Conservation (phyloP, 1,284 basidiomycete species). For the Lentinula novae-zelandiae region DNA sequence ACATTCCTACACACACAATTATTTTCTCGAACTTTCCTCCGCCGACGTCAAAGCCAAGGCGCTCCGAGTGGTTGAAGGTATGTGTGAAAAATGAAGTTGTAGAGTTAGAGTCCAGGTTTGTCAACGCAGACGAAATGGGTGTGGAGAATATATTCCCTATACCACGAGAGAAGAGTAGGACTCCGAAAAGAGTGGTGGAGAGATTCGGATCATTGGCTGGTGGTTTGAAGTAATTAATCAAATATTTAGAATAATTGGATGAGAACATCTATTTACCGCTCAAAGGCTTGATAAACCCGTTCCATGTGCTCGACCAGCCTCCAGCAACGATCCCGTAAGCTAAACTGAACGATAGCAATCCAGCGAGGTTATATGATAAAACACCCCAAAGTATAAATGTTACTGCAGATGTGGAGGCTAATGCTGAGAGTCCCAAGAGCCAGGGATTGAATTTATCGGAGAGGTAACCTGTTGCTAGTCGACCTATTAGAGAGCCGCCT, state of each 20-base stretch:
- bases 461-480: constrained; percentile 31
- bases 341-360: constrained; percentile 31
- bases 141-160: constrained; percentile 40
- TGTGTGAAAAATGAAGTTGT: constrained; percentile 20
- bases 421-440: constrained; percentile 27
- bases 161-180: constrained; percentile 34
- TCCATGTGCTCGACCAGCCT: constrained; percentile 34
- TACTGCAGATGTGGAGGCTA: constrained; percentile 25
- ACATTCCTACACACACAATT: constrained; percentile 33
- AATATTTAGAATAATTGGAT: no score
- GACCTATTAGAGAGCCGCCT: constrained; percentile 31
- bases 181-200: constrained; percentile 32
- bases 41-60: constrained; percentile 29
- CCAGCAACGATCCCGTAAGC: constrained; percentile 32
- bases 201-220: constrained; percentile 33
- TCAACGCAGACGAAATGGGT: constrained; percentile 32
- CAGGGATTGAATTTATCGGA: constrained; percentile 34
- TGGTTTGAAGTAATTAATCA: no score
- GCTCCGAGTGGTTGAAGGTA: background rate
- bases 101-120: constrained; percentile 22
- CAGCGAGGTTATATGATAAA: constrained; percentile 28
- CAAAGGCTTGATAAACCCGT: constrained; percentile 27
- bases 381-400: constrained; percentile 39
- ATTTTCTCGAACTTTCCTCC: constrained; percentile 29
- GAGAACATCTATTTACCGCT: constrained; percentile 20